These are phyloP conservation scores for Alternaria rosae DNA, from an alignment of 2,329 filamentous ascomycete species.

Conservation along the genomic window DNA sequence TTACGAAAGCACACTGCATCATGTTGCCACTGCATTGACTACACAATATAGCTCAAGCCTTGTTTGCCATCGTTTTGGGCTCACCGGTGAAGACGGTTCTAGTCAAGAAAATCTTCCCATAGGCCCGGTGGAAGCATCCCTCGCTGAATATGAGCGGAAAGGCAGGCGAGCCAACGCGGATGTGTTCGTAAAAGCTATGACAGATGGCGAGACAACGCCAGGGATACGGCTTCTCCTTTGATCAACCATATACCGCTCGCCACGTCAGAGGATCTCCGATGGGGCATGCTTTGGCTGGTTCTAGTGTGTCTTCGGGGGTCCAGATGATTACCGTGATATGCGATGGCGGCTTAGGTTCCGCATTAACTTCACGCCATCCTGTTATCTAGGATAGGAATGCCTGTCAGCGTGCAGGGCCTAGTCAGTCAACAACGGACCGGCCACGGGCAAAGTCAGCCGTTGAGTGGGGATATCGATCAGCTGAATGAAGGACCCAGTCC, in stretches of 20 bases:
- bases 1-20: constrained; percentile 39
- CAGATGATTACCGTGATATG: constrained; percentile 55
- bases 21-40: constrained; percentile 44
- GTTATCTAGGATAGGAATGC: constrained; percentile 52
- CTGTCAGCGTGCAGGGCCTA: constrained; percentile 53
- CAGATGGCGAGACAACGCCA: constrained; percentile 50
- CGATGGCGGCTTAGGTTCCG: constrained; percentile 53
- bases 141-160: constrained; percentile 37
- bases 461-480: constrained; percentile 51
- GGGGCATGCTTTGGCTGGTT: constrained; percentile 56
- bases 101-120: constrained; percentile 44
- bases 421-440: constrained; percentile 51
- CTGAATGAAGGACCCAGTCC: constrained; percentile 45
- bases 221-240: constrained; percentile 46
- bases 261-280: constrained; percentile 63
- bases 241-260: constrained; percentile 56
- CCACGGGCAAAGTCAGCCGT: constrained; percentile 49
- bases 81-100: constrained; percentile 47
- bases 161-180: constrained; percentile 38
- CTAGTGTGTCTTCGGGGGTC: constrained; percentile 53
- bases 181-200: constrained; percentile 45
- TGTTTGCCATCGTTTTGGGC: constrained; percentile 36
- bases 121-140: constrained; percentile 39
- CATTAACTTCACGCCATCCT: constrained; percentile 54
- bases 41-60: constrained; percentile 28